Conservation (phyloP, 129 eudicot genomes). For the Scalesia atractyloides region DNA sequence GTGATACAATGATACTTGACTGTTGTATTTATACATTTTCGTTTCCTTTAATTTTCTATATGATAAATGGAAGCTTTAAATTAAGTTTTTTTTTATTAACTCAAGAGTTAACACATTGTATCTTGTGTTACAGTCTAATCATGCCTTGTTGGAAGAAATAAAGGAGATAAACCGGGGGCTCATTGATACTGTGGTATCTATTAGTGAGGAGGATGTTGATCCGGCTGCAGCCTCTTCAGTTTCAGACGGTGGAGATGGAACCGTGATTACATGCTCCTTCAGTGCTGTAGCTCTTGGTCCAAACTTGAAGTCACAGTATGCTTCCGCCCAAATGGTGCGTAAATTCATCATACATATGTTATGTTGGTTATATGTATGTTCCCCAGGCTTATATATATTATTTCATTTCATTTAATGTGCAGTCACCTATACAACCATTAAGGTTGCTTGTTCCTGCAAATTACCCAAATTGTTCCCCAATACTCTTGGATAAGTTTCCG, state of each 20-base stretch:
- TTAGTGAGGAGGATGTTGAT: constrained; percentile 80
- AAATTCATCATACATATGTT: neutral
- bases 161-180: constrained; percentile 73
- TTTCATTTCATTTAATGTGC: constrained; percentile 26
- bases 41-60: neutral
- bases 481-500: constrained; percentile 93
- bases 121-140: constrained; percentile 58
- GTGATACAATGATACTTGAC: neutral
- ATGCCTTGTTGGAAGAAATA: constrained; percentile 85
- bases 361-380: constrained; percentile 6
- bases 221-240: constrained; percentile 65
- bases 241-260: constrained; percentile 78
- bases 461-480: constrained; percentile 87
- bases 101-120: neutral
- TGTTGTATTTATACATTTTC: neutral
- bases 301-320: constrained; percentile 70
- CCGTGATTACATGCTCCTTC: constrained; percentile 78
- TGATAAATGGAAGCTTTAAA: constrained; percentile 2
- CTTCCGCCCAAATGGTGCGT: constrained; percentile 85
- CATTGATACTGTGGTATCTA: constrained; percentile 76
- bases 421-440: constrained; percentile 94
- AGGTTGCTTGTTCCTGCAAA: constrained; percentile 79
- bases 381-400: neutral
- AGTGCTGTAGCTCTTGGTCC: constrained; percentile 89
- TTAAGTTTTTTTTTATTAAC: constrained; percentile 10